Evolutionary conservation across 768 basidiomycete species (phyloP), one percentile per base, ranked within the genome.

Genomic region (Xanthoconium stramineum): DNA sequence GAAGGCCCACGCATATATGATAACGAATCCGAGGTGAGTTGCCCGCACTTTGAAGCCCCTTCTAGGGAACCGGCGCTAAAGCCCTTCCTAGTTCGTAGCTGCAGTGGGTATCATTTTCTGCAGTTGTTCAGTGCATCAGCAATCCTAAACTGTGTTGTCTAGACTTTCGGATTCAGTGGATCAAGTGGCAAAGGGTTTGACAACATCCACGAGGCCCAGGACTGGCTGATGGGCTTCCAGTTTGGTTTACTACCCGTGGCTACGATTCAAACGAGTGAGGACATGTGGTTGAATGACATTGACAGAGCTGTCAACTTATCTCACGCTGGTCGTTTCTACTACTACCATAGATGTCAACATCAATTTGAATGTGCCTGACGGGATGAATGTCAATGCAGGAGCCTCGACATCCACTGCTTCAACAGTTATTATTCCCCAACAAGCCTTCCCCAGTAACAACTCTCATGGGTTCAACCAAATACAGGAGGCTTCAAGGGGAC

Each of bases 101-200:
- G 69, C 66, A 44, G 69, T 70, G 43, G 35, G 71, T 62, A 6
- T 42, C 13, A 29, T 45, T 36, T 24, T 33, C n/a, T 2, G 43
- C 3, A 6, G 17, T 43, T 7, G 11, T 17, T 11, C 10, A 12
- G 33, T 13, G 28, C 40, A 24, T 32, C 29, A 5, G 36, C 24
- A n/a, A n/a, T n/a, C 28, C n/a, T 50, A n/a, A 45, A 52, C 12
- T 46, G 19, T 29, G 14, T 20, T n/a, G 40, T 45, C 28, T 29
- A 71, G 72, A 73, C 62, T 8, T 43, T 46, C 24, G 69, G 70
- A 13, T 32, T 71, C n/a, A 71, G 69, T 48, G 71, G 70, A 29
- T 56, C 62, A 17, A 73, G 71, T 10, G 68, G 64, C 14, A 71
- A 70, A 48, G 71, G 71, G 4, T 71, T 73, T 17, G 69, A 71